Base-by-base conservation (phyloP, 352 stramenopile species). In the Globisporangium paddicum region DNA sequence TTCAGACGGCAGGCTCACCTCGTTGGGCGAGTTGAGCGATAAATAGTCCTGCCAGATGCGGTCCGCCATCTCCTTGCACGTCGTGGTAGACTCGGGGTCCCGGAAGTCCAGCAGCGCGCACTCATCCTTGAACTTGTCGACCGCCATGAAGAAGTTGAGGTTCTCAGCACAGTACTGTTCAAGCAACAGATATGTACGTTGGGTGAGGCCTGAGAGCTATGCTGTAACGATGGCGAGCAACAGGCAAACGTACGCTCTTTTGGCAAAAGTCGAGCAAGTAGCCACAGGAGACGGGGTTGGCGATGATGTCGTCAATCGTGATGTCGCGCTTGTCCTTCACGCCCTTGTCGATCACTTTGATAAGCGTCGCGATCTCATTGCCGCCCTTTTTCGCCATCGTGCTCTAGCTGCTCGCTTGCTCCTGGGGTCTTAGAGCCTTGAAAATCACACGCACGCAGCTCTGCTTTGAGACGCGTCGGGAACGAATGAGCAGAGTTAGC, bases 231-330 rank as follows among this genome's bases (percentile, higher is more conserved):
- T 35, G 13, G 7, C 0, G 38, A 0, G 18, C 10, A 23, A 19
- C 13, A 60, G n/a, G 13, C 10, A 25, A 30, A 67, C 79, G 70
- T 82, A 93, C 77, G 60, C 80, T 72, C 72, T 90, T 91, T 63
- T 92, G 82, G 63, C 82, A 94, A 78, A 90, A 94, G 63, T 92
- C 82, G 55, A 94, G 79, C 51, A 94, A 58, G 32, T 91, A 94
- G 55, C 82, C 84, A 58, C 82, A 90, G 34, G 84, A 90, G 55
- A 93, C 69, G n/a, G 84, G 84, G 62, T 93, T 93, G 25, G 79
- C 85, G 65, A 90, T 91, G 57, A 94, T 90, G 51, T 92, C 82
- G 54, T 92, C 80, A 67, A 92, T 90, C 34, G 67, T 77, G 63
- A 94, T 89, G 58, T 92, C 84, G 48, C 82, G 78, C 64, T 80